Conservation (phyloP, 345 rosid species). For the Eucalyptus lansdowneana region DNA sequence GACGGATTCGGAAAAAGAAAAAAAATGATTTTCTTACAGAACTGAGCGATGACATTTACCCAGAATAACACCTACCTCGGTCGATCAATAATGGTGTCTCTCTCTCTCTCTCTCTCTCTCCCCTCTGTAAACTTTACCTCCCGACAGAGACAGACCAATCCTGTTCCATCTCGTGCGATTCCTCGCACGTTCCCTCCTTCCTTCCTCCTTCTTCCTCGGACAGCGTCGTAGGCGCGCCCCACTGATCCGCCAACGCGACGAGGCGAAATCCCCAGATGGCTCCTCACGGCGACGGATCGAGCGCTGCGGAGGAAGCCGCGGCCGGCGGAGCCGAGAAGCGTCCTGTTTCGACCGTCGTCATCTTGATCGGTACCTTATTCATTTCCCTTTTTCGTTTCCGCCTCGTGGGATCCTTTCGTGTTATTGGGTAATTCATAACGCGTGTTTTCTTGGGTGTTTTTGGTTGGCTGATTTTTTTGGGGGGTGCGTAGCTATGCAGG, state of each 20-base stretch:
- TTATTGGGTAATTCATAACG: neutral
- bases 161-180: neutral
- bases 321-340: slow-evolving; percentile 10
- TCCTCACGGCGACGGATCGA: slow-evolving; percentile 45
- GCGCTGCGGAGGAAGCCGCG: slow-evolving; percentile 15
- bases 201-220: slow-evolving; percentile 9
- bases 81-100: neutral
- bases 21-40: neutral
- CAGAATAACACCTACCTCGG: neutral
- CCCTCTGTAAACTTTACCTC: neutral
- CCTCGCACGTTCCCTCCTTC: slow-evolving; percentile 5
- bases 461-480: neutral
- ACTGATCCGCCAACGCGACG: neutral
- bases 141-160: neutral
- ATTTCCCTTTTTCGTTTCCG: neutral
- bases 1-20: neutral
- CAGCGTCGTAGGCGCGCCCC: neutral
- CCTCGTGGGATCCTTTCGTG: neutral
- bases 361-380: slow-evolving; percentile 47
- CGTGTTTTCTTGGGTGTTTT: neutral
- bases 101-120: neutral
- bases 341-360: slow-evolving; percentile 54
- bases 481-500: slow-evolving; percentile 56
- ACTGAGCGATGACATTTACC: neutral
- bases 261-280: slow-evolving; percentile 18